These are phyloP conservation scores for Eucalyptus decipiens DNA, from an alignment of 345 rosid genomes.

Conservation along the genomic window DNA sequence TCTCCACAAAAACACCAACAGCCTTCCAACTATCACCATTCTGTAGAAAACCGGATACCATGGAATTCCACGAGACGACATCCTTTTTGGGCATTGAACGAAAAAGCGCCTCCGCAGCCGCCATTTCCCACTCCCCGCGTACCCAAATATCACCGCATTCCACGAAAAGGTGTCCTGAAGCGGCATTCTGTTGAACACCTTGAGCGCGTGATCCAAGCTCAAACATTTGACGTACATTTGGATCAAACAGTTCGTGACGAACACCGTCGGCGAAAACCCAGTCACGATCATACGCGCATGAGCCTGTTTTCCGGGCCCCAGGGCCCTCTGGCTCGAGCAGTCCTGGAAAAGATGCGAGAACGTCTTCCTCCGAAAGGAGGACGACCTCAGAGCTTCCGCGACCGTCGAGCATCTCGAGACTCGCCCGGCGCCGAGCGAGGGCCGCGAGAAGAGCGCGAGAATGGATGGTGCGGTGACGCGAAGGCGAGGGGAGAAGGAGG, in stretches of 20 bases:
- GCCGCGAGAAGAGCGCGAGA: background rate
- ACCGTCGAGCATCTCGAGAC: constrained; percentile 15
- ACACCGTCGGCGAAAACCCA: constrained; percentile 62
- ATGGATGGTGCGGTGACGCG: background rate
- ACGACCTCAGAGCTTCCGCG: constrained; percentile 3
- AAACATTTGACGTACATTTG: constrained; percentile 43
- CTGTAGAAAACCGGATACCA: constrained; percentile 66
- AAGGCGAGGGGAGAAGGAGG: background rate
- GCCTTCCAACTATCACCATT: constrained; percentile 36
- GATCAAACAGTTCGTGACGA: constrained; percentile 63
- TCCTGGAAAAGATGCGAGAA: constrained; percentile 64
- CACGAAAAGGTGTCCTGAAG: constrained; percentile 60
- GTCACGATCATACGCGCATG: constrained; percentile 65
- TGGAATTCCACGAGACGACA: constrained; percentile 78
- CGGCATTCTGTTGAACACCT: constrained; percentile 59
- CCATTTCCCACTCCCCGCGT: constrained; percentile 40
- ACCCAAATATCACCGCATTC: constrained; percentile 56
- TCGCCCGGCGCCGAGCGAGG: background rate
- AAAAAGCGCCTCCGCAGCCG: constrained; percentile 31
- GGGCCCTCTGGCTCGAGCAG: constrained; percentile 33
- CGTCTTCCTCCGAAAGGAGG: constrained; percentile 17
- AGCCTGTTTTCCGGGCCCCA: constrained; percentile 58
- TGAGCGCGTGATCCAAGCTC: constrained; percentile 29
- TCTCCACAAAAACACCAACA: constrained; percentile 37
- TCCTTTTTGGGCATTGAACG: constrained; percentile 55